Base-by-base conservation (phyloP, 2,329 filamentous ascomycete species). In the Fusarium kyushuense region DNA sequence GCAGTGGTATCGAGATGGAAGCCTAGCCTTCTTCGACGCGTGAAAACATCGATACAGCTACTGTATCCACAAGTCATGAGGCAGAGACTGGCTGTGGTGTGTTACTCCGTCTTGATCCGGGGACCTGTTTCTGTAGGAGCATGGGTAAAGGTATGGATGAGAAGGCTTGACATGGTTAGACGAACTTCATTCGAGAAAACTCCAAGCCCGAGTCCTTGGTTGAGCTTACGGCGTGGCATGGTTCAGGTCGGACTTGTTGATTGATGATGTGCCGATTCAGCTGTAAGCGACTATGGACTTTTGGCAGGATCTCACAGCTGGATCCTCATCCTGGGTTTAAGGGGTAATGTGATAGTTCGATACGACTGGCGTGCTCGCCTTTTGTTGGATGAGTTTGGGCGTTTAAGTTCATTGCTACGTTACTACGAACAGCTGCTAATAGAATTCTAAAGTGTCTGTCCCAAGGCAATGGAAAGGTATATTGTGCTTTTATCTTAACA, bases 201-300 rank as follows among this genome's bases (percentile, higher is more conserved):
- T 36, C 40, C 23, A 7, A 51, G 17, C n/a, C 35, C 12, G 47
- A 30, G 6, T 36, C 21, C 9, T 54, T 6, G 30, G 9, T 54
- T 45, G 38, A 30, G 51, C 51, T 54, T 54, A 54, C 30, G 14
- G 4, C 23, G 17, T 54, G 30, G 13, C 30, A 54, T 54, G 40
- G 51, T n/a, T 46, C 51, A 23, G 30, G 8, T 45, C 30, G 30
- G 51, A 13, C 30, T 17, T 54, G 30, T 46, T 54, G 17, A 29
- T n/a, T 29, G 6, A 46, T 35, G 27, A 2, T 43, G 30, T 17
- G 35, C 12, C 2, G 9, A 30, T 45, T 30, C 51, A 36, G 23
- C 23, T 54, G 51, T 54, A 54, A 54, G 51, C 40, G 36, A 45
- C 40, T 0, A 54, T 45, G 51, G 51, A 54, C 51, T 54, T 54